Evolutionary conservation across 306 rosid species (phyloP), one percentile per base, ranked within the genome.

Genomic region (Fragaria nilgerrensis): DNA sequence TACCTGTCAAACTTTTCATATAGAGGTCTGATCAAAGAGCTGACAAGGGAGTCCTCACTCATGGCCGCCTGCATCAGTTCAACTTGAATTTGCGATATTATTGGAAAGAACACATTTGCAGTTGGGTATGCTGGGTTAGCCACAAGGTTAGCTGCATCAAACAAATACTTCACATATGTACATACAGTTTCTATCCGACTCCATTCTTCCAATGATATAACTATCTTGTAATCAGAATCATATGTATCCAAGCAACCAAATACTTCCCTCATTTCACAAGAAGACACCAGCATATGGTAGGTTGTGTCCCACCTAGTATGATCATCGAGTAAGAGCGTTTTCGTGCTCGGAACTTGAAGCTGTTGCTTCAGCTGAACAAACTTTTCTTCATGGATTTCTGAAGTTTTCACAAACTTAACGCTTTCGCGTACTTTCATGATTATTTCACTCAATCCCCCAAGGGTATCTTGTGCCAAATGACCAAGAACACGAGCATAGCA

Each of bases 401-500:
- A 95, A 56, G 87, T 81, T 71, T 86, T 92, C 76, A 95, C 96
- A 61, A 83, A 89, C 90, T 90, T 95, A n/a, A 95, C 96, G 50
- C 84, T 82, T 47, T 90, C 95, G 5, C 98, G 93, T 45, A 95
- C 87, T 84, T 87, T 90, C 77, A 59, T 39, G 44, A 92, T 82
- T 34, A 86, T 84, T 79, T 86, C 92, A 43, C 82, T 62, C 84
- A 85, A 81, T 70, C 84, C 65, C 61, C 56, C 84, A 19, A 95
- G 62, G 19, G 83, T 86, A 75, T 87, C 91, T 47, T 82, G 85
- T 29, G 91, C 96, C 77, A 95, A 86, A 74, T 78, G 91, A 75
- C 96, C 75, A 29, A 95, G 93, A 75, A 95, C 96, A 49, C 88
- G 90, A 27, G 93, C 97, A 81, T 80, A 89, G 84, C 98, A 95